Evolutionary conservation across 225 moss, liverwort and hornwort genomes (phyloP).

Genomic region (Climacium dendroides): DNA sequence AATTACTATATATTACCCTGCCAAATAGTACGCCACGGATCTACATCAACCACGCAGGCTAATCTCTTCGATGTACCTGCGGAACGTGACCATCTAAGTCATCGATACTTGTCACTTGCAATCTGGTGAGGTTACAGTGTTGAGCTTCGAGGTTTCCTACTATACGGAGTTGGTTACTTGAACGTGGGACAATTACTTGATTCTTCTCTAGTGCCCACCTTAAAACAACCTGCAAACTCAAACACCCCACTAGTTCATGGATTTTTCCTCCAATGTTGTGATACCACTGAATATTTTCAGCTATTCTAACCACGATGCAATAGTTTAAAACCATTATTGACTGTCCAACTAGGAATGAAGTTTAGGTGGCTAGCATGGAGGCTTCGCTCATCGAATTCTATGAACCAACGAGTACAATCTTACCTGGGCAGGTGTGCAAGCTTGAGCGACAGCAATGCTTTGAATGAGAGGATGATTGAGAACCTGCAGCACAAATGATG

Average conservation of each 20-base stretch:
- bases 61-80: background rate
- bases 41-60: background rate
- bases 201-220: slow-evolving; percentile 20
- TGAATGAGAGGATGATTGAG: slow-evolving; percentile 19
- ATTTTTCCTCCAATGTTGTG: background rate
- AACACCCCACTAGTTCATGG: background rate
- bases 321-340: background rate
- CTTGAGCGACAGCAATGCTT: slow-evolving; percentile 13
- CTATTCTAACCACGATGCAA: background rate
- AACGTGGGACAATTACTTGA: slow-evolving; percentile 32
- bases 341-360: background rate
- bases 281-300: background rate
- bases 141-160: slow-evolving; percentile 11
- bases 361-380: background rate
- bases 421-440: slow-evolving; percentile 32
- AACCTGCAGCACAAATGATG: slow-evolving; percentile 9
- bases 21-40: background rate
- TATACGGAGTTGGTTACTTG: slow-evolving; percentile 11
- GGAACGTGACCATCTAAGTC: slow-evolving; percentile 15
- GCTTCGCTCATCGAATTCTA: background rate
- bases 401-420: background rate
- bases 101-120: slow-evolving; percentile 8
- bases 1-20: background rate
- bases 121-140: slow-evolving; percentile 5
- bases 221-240: slow-evolving; percentile 21